phyloP scores from a whole-genome alignment of 2,329 filamentous ascomycete genomes.

The Colletotrichum zoysiae region DNA sequence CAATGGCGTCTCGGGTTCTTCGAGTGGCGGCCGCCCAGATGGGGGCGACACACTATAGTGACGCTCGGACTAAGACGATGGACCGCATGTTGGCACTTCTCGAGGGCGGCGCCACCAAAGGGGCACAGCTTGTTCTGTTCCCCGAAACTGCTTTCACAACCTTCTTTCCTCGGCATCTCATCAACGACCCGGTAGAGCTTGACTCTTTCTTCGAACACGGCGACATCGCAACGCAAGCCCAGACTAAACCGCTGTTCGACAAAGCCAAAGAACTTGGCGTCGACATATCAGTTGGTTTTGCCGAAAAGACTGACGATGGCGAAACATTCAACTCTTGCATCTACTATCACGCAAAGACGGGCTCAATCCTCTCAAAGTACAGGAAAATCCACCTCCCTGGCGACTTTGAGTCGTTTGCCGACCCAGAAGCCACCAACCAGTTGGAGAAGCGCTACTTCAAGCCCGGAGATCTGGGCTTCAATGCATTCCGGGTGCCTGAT shows the following conservation, averaged over 20 bases:
- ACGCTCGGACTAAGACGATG: constrained; percentile 56
- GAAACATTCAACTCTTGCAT: constrained; percentile 61
- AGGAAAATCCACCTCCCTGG: constrained; percentile 68
- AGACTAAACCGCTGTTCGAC: constrained; percentile 62
- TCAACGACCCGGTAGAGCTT: constrained; percentile 58
- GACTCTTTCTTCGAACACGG: constrained; percentile 64
- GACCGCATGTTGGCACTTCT: constrained; percentile 63
- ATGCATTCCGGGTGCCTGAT: constrained; percentile 63
- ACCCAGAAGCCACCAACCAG: constrained; percentile 63
- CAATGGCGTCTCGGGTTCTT: constrained; percentile 21
- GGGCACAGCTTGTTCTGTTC: constrained; percentile 64
- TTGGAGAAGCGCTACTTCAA: constrained; percentile 68
- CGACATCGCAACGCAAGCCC: constrained; percentile 55
- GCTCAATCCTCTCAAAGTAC: constrained; percentile 62
- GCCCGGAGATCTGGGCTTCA: constrained; percentile 65
- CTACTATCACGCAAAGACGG: constrained; percentile 61
- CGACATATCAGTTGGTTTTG: constrained; percentile 66
- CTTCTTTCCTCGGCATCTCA: constrained; percentile 67
- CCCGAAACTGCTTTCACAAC: constrained; percentile 68
- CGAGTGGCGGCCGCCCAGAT: constrained; percentile 67
- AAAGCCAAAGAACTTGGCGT: constrained; percentile 59
- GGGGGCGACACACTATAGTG: constrained; percentile 57
- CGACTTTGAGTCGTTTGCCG: constrained; percentile 62
- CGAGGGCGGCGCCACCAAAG: constrained; percentile 56
- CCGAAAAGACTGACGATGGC: constrained; percentile 58